phyloP scores from a whole-genome alignment of 1,284 basidiomycete genomes.

The Lignosus rhinocerotis region DNA sequence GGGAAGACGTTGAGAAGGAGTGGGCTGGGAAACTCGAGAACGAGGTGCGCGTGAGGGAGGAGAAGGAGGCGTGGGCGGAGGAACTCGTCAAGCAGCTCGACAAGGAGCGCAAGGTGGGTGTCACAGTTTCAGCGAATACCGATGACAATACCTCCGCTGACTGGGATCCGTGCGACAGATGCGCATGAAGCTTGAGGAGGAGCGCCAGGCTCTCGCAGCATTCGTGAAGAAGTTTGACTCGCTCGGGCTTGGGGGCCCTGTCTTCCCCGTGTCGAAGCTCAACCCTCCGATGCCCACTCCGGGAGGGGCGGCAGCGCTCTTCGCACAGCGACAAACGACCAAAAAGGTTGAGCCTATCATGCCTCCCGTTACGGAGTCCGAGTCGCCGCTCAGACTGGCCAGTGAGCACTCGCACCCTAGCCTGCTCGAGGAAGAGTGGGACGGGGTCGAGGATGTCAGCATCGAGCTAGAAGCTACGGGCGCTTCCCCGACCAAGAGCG shows the following conservation, averaged over 20 bases:
- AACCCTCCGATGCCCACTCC: conserved; percentile 48
- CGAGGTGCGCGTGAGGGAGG: conserved; percentile 59
- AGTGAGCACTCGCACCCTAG: conserved; percentile 48
- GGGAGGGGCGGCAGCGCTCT: conserved; percentile 50
- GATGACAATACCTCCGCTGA: not conserved
- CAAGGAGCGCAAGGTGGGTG: conserved; percentile 65
- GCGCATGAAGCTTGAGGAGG: conserved; percentile 66
- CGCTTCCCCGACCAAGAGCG: conserved; percentile 17
- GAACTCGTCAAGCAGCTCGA: conserved; percentile 73
- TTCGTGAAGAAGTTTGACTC: conserved; percentile 78
- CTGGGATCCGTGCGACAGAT: conserved; percentile 28
- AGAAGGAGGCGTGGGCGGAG: conserved; percentile 69
- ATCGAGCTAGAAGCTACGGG: conserved; percentile 42
- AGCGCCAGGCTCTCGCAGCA: conserved; percentile 69
- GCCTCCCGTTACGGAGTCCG: conserved; percentile 31
- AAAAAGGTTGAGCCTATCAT: conserved; percentile 31
- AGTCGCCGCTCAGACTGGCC: conserved; percentile 51
- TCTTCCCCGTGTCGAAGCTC: conserved; percentile 40
- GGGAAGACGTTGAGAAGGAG: conserved; percentile 82
- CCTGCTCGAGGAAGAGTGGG: conserved; percentile 60
- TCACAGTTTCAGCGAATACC: not conserved
- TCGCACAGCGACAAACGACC: conserved; percentile 45
- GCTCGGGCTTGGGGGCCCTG: conserved; percentile 52
- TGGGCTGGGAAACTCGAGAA: conserved; percentile 65
- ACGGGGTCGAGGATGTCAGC: conserved; percentile 44